phyloP scores from a whole-genome alignment of 768 basidiomycete genomes.

The Calocybe cyanea region DNA sequence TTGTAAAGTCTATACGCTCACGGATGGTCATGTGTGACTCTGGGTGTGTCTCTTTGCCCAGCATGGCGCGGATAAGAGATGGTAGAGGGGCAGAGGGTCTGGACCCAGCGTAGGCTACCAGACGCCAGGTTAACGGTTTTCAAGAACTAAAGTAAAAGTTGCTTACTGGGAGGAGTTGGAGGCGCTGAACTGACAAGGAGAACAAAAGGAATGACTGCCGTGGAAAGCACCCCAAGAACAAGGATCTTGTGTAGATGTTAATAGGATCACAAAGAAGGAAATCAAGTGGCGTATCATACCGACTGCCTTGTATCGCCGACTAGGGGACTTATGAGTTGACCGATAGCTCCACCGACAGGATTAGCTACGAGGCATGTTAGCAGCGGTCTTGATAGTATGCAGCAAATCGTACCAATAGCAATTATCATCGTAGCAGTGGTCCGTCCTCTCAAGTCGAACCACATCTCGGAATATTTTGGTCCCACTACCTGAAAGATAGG shows the following conservation, averaged over 20 bases:
- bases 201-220: slow-evolving; percentile 53
- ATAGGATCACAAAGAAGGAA: not conserved
- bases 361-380: slow-evolving; percentile 47
- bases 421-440: slow-evolving; percentile 72
- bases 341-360: slow-evolving; percentile 70
- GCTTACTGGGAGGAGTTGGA: slow-evolving; percentile 75
- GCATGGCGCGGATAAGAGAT: slow-evolving; percentile 51
- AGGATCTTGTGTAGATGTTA: slow-evolving; percentile 46
- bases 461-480: slow-evolving; percentile 77
- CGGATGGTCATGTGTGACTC: slow-evolving; percentile 56
- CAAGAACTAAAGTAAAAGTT: not conserved
- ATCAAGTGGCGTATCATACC: slow-evolving; percentile 48
- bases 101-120: no score
- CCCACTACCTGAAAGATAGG: slow-evolving; percentile 75
- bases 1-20: slow-evolving; percentile 69
- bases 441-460: slow-evolving; percentile 75
- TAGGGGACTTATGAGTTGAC: slow-evolving; percentile 68
- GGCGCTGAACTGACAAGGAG: slow-evolving; percentile 60
- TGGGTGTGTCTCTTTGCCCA: slow-evolving; percentile 36
- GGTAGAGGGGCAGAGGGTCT: slow-evolving; percentile 30
- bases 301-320: slow-evolving; percentile 52
- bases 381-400: not conserved
- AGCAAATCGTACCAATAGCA: slow-evolving; percentile 37
- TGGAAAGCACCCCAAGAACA: slow-evolving; percentile 67
- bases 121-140: not conserved